phyloP scores from a whole-genome alignment of 2,329 filamentous ascomycete species.

The Stachybotrys elegans region DNA sequence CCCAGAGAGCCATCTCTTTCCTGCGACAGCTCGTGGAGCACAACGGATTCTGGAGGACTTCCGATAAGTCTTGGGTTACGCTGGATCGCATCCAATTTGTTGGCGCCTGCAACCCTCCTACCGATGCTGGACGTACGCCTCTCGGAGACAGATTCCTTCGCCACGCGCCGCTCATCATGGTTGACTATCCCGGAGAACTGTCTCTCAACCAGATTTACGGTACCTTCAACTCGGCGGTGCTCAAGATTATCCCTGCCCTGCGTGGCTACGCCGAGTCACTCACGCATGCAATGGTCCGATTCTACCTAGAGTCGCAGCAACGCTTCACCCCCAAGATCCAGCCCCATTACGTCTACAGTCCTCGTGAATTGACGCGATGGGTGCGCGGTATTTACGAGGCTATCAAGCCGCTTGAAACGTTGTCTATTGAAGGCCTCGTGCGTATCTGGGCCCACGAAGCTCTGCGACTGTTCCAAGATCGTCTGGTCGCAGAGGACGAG shows the following conservation, averaged over 20 bases:
- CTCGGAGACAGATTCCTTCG: conserved; percentile 91
- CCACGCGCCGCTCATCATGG: conserved; percentile 98
- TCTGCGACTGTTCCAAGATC: conserved; percentile 91
- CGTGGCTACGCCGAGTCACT: conserved; percentile 91
- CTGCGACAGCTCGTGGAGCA: conserved; percentile 95
- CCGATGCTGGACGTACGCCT: conserved; percentile 91
- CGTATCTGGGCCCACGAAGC: conserved; percentile 99
- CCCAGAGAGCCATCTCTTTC: conserved; percentile 96
- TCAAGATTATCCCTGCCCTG: conserved; percentile 95
- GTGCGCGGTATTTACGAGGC: conserved; percentile 96
- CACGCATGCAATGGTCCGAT: conserved; percentile 94
- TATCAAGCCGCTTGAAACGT: conserved; percentile 81
- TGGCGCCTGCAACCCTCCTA: conserved; percentile 96
- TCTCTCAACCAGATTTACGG: conserved; percentile 97
- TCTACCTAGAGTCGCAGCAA: conserved; percentile 92
- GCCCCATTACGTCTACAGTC: conserved; percentile 98
- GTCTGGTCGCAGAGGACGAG: conserved; percentile 90
- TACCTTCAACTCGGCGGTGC: conserved; percentile 91
- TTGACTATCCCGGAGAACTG: conserved; percentile 94
- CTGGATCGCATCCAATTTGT: conserved; percentile 98
- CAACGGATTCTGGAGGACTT: conserved; percentile 97
- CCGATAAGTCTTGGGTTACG: conserved; percentile 96
- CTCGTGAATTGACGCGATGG: conserved; percentile 96
- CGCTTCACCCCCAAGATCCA: conserved; percentile 95
- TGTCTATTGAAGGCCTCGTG: conserved; percentile 86